Base-by-base conservation (phyloP, 805 yeast genomes). In the Nakazawaea laoshanensis region DNA sequence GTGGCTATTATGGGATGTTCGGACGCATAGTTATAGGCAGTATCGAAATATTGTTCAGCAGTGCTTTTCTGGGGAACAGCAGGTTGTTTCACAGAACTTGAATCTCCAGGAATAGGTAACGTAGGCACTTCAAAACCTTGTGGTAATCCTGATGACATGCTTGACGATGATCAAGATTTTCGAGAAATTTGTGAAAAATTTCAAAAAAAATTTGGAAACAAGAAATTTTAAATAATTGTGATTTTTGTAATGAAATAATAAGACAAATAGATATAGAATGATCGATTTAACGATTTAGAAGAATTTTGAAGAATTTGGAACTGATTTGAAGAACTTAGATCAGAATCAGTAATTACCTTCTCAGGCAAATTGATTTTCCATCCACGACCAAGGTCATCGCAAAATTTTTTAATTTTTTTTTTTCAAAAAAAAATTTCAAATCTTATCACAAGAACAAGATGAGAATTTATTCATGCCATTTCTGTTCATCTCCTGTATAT, bases 401-500 rank as follows among this genome's bases (percentile, higher is more conserved):
- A 19, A 29, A n/a, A 10, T 20, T 20, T n/a, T 20, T 3, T n/a
- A 14, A 20, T 7, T 29, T 20, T 29, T 29, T 29, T 29, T 14
- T 20, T 13, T 15, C 19, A 16, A 22, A 30, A 30, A 30, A 30
- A 22, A 22, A 22, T 20, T 15, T 20, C 8, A 19, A 25, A 25
- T 30, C 24, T 38, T 37, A 51, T n/a, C n/a, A 21, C 22, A 24
- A 24, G 10, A 26, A n/a, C 3, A 30, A 5, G 9, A 84, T 85
- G 95, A 81, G 95, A 74, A 74, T 85, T 33, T 74, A 79, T 55
- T 77, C 83, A 42, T 92, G 98, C 53, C 97, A 92, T 58, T 92
- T 92, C 63, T 92, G 98, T 65, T 88, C 96, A 14, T 83, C 95
- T 10, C 98, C 98, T 31, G 94, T 85, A 30, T 89, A 89, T 52